Base-by-base conservation (phyloP, 2,329 filamentous ascomycete genomes). In the Epicoccum sorghinum region DNA sequence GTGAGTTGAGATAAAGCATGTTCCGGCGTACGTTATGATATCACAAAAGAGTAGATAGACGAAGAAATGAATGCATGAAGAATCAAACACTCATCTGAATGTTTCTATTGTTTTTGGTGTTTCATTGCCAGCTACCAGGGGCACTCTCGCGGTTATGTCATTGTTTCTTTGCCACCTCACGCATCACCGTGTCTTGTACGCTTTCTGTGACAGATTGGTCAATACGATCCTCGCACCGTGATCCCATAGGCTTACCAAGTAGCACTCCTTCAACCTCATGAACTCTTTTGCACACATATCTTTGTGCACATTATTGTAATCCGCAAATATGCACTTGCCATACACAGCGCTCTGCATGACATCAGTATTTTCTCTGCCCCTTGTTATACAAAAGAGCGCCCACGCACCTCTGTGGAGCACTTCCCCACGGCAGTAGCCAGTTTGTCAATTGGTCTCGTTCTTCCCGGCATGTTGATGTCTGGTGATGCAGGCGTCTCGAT, bases 251-350 rank as follows among this genome's bases (percentile, higher is more conserved):
- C 83, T 67, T 80, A 96, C 93, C 69, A 96, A 69, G 70, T 91
- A 96, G 71, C 93, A 98, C 62, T 96, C 82, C 73, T 96, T 96
- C 43, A 98, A 75, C 61, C 79, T 86, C 75, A 95, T 80, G 65
- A 99, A 98, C 70, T 97, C 92, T 53, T 86, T 86, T 4, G 83
- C 82, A 70, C 95, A 99, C 80, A 95, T 95, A 71, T 97, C 91
- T 71, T 96, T 96, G 65, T 92, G 85, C 3, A 96, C 86, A 4
- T 91, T 86, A 70, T 93, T 93, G 77, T 96, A 98, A 71, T 98
- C 93, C 35, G 86, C 85, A 45, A 93, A 84, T 60, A 99, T 87
- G 73, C 95, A 99, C 80, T 92, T 93, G 62, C 93, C 95, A 70
- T 98, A 99, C 10, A 85, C 80, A 3, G 91, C 82, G 47, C 91